Base-by-base conservation (phyloP, 345 rosid species). In the Linum usitatissimum region DNA sequence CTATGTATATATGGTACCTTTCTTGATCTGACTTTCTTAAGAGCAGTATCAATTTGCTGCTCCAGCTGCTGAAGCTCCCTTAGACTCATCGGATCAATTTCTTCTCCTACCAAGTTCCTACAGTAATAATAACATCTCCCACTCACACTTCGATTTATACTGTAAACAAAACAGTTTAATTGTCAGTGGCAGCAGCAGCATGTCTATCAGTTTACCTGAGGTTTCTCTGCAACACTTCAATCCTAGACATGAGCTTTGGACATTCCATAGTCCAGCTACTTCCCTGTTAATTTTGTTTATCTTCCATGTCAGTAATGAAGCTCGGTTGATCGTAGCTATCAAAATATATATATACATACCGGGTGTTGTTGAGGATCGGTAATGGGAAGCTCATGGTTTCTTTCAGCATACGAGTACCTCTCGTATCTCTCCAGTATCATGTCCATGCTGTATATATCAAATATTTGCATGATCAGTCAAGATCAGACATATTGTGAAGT, bases 51-150 rank as follows among this genome's bases (percentile, higher is more conserved):
- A 60, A 91, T 82, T 77, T 91, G 96, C 57, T 84, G 88, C 76
- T 91, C 98, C 66, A 91, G 64, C 60, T 76, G 71, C 30, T 84
- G 98, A 63, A 91, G 87, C 61, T 91, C 92, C 67, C 81, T 83
- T 12, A 80, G 63, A 62, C 76, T 83, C 62, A 88, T 62, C 38
- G 81, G 45, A 49, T 83, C 92, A 74, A 91, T 53, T 55, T 81
- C 90, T 65, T 84, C 88, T 66, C 98, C 98, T 40, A 34, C 49
- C 62, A 74, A 77, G 66, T 84, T 77, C 72, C 98, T 91, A 64
- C 51, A 77, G 48, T 30, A 30, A 58, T 17, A 13, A 30, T 14
- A 30, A 48, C 18, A 54, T 45, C 34, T 42, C 0, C 3, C 7
- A n/a, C 53, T 21, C 21, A n/a, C 15, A 23, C 28, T 23, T 23